Evolutionary conservation across 129 eudicot genomes (phyloP), one percentile per base, ranked within the genome.

Genomic region (Lactuca saligna): DNA sequence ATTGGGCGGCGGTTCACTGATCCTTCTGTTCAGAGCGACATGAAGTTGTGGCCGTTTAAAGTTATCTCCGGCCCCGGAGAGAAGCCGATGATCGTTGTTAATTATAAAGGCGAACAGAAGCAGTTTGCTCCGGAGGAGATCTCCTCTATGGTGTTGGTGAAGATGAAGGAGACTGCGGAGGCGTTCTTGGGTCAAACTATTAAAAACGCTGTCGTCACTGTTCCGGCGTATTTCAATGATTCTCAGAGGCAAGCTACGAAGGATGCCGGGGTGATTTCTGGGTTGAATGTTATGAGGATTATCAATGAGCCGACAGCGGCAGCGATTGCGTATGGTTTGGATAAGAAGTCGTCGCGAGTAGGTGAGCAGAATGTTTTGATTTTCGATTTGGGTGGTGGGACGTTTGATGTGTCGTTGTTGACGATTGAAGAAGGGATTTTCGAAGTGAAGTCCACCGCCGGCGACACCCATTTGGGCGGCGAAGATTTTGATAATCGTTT

Each of bases 221-320:
- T 82, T n/a, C 95, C 95, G 5, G 96, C 96, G 13, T 88, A 88
- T 53, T 88, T 88, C 42, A 85, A 88, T 57, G 96, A 88, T 39
- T 88, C 96, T 0, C 91, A 88, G 58, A 42, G 91, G 11, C 91
- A 88, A 44, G 96, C 96, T 0, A 88, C 96, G 0, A 85, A 89
- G 63, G 96, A 89, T 29, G 92, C 96, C 0, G 96, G 96, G 0
- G 82, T 75, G 3, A 89, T 88, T 10, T 84, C 96, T 0, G 96
- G 91, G 29, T 11, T 88, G 61, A 88, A 88, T 17, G 96, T 88
- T 12, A 51, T 88, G 80, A 60, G 96, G 63, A 88, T 88, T 25
- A 88, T 88, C 12, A 88, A 86, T 46, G 96, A 89, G 50, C 96
- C 96, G 6, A 89, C 96, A 0, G 96, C 96, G 1, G 96, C 96